phyloP scores from a whole-genome alignment of 495 filamentous ascomycete genomes.

The Daldinia decipiens region DNA sequence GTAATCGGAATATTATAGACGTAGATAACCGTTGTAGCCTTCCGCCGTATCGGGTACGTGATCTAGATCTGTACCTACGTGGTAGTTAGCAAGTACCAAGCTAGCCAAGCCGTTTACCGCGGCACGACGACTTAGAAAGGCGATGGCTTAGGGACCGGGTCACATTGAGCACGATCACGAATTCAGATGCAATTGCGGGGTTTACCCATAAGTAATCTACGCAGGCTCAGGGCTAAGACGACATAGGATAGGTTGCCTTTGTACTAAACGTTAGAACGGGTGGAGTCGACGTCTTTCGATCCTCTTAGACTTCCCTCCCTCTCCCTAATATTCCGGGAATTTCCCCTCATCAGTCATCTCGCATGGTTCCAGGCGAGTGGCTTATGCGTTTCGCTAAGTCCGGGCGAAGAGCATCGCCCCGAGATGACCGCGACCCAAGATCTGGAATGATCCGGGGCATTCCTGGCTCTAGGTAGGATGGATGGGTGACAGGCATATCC shows the following conservation, averaged over 20 bases:
- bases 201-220: slow-evolving; percentile 39
- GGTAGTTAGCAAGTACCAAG: slow-evolving; percentile 9
- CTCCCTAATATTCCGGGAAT: slow-evolving; percentile 17
- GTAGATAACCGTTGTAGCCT: slow-evolving; percentile 1
- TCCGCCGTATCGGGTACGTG: slow-evolving; percentile 20
- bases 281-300: slow-evolving; percentile 32
- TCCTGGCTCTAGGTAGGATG: slow-evolving; percentile 23
- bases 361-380: slow-evolving; percentile 26
- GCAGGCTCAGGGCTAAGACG: slow-evolving; percentile 28
- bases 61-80: slow-evolving; percentile 17
- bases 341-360: slow-evolving; percentile 33
- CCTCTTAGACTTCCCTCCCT: slow-evolving; percentile 17
- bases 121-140: slow-evolving; percentile 30
- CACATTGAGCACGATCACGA: slow-evolving; percentile 38
- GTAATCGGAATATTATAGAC: not conserved
- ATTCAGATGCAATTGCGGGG: slow-evolving; percentile 42
- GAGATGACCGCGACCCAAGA: slow-evolving; percentile 33
- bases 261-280: slow-evolving; percentile 26
- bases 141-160: slow-evolving; percentile 15
- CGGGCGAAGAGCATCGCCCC: slow-evolving; percentile 34
- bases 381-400: slow-evolving; percentile 40
- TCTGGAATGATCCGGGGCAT: slow-evolving; percentile 33
- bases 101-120: slow-evolving; percentile 7
- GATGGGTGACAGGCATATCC: slow-evolving; percentile 29
- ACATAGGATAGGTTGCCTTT: slow-evolving; percentile 24